Evolutionary conservation across 352 stramenopile genomes (phyloP), one percentile per base, ranked within the genome.

Genomic region (Globisporangium megalacanthum): DNA sequence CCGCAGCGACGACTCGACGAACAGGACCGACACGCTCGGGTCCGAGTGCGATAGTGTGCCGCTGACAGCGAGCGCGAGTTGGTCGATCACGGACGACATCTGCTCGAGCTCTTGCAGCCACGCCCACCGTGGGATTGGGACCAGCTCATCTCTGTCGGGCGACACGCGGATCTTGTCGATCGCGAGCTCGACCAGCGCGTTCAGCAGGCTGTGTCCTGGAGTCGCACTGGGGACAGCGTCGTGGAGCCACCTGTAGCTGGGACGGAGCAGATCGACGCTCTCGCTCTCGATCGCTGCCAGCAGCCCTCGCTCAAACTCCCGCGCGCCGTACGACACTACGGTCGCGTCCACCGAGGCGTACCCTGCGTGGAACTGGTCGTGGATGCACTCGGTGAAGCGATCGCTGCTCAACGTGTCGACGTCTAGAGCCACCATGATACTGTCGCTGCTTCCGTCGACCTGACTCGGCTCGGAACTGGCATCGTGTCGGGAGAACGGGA

Each of bases 181-280:
- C 49, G 45, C 13, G 17, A 54, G n/a, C n/a, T 54, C 49, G 49
- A 54, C 45, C 17, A 54, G 49, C 17, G n/a, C n/a, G 37, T 54
- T 45, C 17, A 54, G 13, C 13, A 54, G 49, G 17, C 10, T 19
- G 31, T 44, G 31, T 0, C 49, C 33, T 4, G 31, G 31, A 3
- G 8, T 13, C 7, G 8, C 4, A 3, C 8, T 19, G 25, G 14
- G 6, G 5, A 10, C 11, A 49, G 44, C 6, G 35, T 39, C 35
- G 35, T 39, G 7, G 35, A 39, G 35, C 35, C 35, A 39, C 35
- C 10, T 39, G 6, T 17, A 49, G 44, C n/a, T 9, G 17, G 5
- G 44, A 8, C 8, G 19, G 44, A 11, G 13, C 44, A 14, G 8
- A 8, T 29, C n/a, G 6, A 3, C n/a, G 33, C 36, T 45, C 20